Evolutionary conservation across 2,329 filamentous ascomycete species (phyloP).

Genomic region (Sporothrix euskadiensis): DNA sequence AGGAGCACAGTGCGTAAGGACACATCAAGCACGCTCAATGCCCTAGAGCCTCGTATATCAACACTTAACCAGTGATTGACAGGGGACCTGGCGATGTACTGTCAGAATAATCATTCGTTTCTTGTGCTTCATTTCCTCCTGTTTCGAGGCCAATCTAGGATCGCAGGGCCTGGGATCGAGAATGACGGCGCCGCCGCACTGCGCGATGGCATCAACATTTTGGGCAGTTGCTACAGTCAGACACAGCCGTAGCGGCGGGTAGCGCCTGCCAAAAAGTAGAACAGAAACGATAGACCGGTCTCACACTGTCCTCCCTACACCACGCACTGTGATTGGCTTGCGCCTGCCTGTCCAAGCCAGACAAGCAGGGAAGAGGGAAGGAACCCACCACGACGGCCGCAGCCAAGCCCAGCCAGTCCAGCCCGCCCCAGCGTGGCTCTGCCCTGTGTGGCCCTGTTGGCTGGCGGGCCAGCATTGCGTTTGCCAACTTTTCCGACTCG

Average conservation of each 20-base stretch:
- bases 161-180: not conserved
- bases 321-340: slow-evolving; percentile 23
- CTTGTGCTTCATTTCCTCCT: slow-evolving; percentile 20
- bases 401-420: slow-evolving; percentile 19
- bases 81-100: slow-evolving; percentile 6
- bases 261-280: not conserved
- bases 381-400: slow-evolving; percentile 16
- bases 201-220: slow-evolving; percentile 3
- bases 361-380: slow-evolving; percentile 17
- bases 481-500: slow-evolving; percentile 28
- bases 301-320: slow-evolving; percentile 11
- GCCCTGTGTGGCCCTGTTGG: slow-evolving; percentile 3
- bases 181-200: not conserved
- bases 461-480: slow-evolving; percentile 8
- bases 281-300: not conserved
- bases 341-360: slow-evolving; percentile 19
- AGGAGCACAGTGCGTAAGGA: slow-evolving; percentile 18
- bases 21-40: not conserved
- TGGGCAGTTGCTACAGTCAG: slow-evolving; percentile 15
- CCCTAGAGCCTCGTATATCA: not conserved
- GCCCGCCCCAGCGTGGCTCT: slow-evolving; percentile 13
- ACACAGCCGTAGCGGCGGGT: not conserved
- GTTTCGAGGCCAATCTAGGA: not conserved
- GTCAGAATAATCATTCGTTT: slow-evolving; percentile 6
- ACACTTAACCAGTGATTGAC: not conserved